A percentile compares a stretch with the other conserved stretches of the same genome.
Evolutionary conservation across 768 basidiomycete genomes (phyloP).

Genomic region (Auriscalpium vulgare): DNA sequence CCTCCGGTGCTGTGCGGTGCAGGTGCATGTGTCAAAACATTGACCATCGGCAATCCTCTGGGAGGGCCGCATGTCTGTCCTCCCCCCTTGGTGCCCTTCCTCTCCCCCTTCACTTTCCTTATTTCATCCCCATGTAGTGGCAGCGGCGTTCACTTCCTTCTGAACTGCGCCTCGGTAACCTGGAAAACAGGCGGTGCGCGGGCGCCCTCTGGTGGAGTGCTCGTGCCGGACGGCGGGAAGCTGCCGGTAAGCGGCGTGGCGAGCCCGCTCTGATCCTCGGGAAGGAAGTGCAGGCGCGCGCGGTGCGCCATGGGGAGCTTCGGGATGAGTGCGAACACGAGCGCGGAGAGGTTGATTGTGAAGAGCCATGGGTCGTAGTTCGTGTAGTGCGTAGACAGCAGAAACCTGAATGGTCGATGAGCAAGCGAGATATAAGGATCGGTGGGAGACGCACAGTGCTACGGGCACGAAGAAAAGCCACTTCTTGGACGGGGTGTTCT

Average conservation of each 20-base stretch:
- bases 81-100: too few species aligned
- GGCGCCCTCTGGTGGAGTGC: constrained; percentile 20
- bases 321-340: constrained; percentile 79
- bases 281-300: constrained; percentile 72
- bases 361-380: constrained; percentile 94
- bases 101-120: too few species aligned
- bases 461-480: constrained; percentile 91
- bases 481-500: constrained; percentile 97
- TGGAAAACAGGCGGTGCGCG: constrained; percentile 22
- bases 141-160: constrained; percentile 11
- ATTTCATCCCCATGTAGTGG: too few species aligned
- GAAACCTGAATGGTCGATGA: constrained; percentile 50
- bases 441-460: constrained; percentile 54
- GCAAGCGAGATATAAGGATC: constrained; percentile 2
- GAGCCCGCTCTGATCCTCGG: constrained; percentile 54
- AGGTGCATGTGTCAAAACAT: too few species aligned
- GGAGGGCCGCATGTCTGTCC: too few species aligned
- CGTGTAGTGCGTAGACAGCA: constrained; percentile 97
- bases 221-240: constrained; percentile 48
- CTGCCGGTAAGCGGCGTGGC: constrained; percentile 57
- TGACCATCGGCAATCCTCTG: too few species aligned
- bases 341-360: constrained; percentile 78
- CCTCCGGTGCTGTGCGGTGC: too few species aligned
- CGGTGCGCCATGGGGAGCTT: constrained; percentile 92
- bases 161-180: constrained; percentile 44